Evolutionary conservation across 768 basidiomycete species (phyloP), one percentile per base, ranked within the genome.

Genomic region (Xerocomellus amylosporus): DNA sequence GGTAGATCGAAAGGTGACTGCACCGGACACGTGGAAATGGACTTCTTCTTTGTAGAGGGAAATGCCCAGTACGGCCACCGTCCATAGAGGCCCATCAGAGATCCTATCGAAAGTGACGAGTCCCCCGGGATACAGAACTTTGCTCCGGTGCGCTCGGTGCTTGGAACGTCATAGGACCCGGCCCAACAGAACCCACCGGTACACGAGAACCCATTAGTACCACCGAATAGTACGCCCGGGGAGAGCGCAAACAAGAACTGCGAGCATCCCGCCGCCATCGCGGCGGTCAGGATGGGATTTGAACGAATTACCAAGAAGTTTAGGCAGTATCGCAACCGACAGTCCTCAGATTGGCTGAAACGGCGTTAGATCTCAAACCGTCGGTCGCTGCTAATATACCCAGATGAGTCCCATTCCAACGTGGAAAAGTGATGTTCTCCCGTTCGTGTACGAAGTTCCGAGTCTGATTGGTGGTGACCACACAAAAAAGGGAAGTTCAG

Each of bases 231-330:
- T 47, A 36, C 40, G 33, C 30, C 64, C 64, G 65, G 31, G 17
- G 54, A 56, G 53, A 53, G 47, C 65, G 64, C 59, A 61, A 12
- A 53, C 53, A 9, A 55, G 63, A 65, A 58, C 48, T 38, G 36
- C 31, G 12, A 24, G 43, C 19, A 50, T 17, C 54, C 65, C 64
- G 64, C 55, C 52, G 65, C 64, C 65, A 53, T 67, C 65, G 64
- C 59, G 48, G 65, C 63, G 59, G 63, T 9, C 36, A 56, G 45
- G 47, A 61, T 61, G 56, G 56, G 50, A 67, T 67, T 51, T 48
- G 47, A 39, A 46, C 55, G n/a, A 37, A 43, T 22, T 19, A 2
- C n/a, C 41, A 22, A 40, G 19, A 53, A 55, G 49, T n/a, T 55
- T 44, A 24, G 42, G 24, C 13, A 36, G 28, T 28, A 30, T 38